phyloP scores from a whole-genome alignment of 306 rosid genomes.

The Trichosanthes cucumerina region DNA sequence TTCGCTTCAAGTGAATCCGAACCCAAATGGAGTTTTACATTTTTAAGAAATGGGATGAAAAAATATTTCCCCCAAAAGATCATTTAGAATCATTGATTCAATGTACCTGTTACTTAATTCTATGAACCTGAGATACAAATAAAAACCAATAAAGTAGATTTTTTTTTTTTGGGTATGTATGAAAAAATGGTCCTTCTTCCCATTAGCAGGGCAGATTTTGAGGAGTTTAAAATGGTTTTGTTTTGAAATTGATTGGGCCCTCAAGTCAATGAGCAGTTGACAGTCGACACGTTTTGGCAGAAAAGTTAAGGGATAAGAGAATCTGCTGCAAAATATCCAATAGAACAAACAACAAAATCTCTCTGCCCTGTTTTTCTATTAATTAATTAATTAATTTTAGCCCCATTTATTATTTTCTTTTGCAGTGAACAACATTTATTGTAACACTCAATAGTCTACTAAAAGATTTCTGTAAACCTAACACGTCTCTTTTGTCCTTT shows the following conservation, averaged over 20 bases:
- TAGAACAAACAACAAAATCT: constrained; percentile 7
- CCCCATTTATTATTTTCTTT: neutral
- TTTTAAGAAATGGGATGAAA: too few species aligned
- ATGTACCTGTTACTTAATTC: neutral
- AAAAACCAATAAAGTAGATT: too few species aligned
- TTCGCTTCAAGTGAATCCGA: too few species aligned
- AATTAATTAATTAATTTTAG: neutral
- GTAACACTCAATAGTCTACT: neutral
- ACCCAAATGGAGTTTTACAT: too few species aligned
- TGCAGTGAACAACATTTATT: neutral
- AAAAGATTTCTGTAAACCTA: constrained; percentile 7
- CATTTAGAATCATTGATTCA: too few species aligned
- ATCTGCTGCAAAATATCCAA: neutral
- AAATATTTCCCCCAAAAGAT: neutral
- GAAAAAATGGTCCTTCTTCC: too few species aligned
- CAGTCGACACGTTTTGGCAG: neutral
- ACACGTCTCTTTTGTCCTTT: neutral
- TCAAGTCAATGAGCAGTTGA: neutral
- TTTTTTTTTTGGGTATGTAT: too few species aligned
- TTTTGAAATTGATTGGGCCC: neutral
- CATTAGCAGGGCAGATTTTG: neutral
- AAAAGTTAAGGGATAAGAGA: neutral
- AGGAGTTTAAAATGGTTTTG: neutral
- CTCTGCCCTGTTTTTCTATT: neutral
- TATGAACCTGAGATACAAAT: neutral